Evolutionary conservation across 75 land plant species (phyloP).

Genomic region (Cupressus sempervirens): DNA sequence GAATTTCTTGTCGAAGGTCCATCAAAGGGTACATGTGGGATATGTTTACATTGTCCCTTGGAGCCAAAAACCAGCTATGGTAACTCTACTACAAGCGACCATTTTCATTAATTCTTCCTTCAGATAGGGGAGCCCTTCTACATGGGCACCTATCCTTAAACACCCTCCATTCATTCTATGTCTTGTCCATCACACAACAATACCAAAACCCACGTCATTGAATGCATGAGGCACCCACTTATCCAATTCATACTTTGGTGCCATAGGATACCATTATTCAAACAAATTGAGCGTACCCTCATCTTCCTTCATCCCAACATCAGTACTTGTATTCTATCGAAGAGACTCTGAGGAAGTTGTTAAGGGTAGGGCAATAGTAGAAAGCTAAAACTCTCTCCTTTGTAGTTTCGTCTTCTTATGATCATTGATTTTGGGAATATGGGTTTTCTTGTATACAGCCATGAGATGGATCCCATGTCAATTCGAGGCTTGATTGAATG

Average conservation of each 20-base stretch:
- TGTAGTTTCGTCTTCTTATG: not conserved
- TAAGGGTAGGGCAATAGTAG: not conserved
- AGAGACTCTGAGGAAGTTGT: not conserved
- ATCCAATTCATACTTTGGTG: slow-evolving; percentile 44
- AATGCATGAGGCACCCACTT: slow-evolving; percentile 43
- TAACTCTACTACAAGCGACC: slow-evolving; percentile 59
- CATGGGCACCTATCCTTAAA: slow-evolving; percentile 61
- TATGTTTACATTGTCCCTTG: slow-evolving; percentile 38
- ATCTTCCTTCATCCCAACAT: not conserved
- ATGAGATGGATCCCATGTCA: not conserved
- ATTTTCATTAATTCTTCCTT: slow-evolving; percentile 45
- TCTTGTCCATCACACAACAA: slow-evolving; percentile 65
- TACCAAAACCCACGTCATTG: slow-evolving; percentile 43
- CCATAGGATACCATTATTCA: slow-evolving; percentile 53
- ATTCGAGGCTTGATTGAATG: not conserved
- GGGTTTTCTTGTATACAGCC: not conserved
- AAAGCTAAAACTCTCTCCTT: not conserved
- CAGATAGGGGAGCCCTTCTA: slow-evolving; percentile 65
- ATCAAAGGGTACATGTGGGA: slow-evolving; percentile 49
- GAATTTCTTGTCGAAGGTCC: slow-evolving; percentile 23
- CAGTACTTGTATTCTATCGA: not conserved
- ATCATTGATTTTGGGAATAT: not conserved
- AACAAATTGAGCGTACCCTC: slow-evolving; percentile 47
- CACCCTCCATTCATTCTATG: slow-evolving; percentile 38
- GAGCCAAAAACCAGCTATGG: slow-evolving; percentile 67